Conservation (phyloP, 2,329 filamentous ascomycete species). For the Claviceps spartinae region DNA sequence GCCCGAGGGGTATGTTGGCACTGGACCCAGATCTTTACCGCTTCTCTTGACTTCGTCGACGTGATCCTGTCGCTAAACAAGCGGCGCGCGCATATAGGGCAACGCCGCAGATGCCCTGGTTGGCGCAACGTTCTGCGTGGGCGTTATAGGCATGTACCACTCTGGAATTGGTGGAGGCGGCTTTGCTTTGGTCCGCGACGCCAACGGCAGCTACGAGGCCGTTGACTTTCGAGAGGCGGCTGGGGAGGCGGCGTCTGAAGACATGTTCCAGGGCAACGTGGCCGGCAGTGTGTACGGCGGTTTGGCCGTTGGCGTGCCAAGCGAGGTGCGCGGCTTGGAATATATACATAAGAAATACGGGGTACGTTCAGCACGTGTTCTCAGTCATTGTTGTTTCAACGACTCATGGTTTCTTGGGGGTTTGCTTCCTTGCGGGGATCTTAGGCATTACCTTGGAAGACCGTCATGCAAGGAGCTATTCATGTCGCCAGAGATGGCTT, state of each 20-base stretch:
- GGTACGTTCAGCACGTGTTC: conserved; percentile 16
- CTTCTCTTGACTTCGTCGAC: no score
- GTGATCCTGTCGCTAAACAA: no score
- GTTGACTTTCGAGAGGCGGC: conserved; percentile 87
- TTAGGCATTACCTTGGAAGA: conserved; percentile 50
- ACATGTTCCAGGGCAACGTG: conserved; percentile 71
- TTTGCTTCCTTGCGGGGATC: not conserved
- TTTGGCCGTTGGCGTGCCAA: conserved; percentile 56
- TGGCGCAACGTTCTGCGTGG: conserved; percentile 61
- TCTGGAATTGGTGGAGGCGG: conserved; percentile 80
- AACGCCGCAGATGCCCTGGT: conserved; percentile 68
- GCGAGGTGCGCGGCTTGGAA: conserved; percentile 66
- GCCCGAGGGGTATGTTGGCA: conserved; percentile 29
- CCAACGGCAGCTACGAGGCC: conserved; percentile 65
- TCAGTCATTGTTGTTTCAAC: no score
- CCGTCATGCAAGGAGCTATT: conserved; percentile 61
- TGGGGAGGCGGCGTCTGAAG: conserved; percentile 63
- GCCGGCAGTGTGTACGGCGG: conserved; percentile 57
- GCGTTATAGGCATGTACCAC: conserved; percentile 65
- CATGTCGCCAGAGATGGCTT: conserved; percentile 64
- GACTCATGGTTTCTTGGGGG: not conserved
- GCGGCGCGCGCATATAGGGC: conserved; percentile 28
- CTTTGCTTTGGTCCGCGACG: conserved; percentile 67
- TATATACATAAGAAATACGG: conserved; percentile 64
- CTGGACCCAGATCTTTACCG: not conserved